Percentiles rank a stretch among this genome's conserved stretches.
Evolutionary conservation across 495 filamentous ascomycete species (phyloP).

Genomic region (Hypoxylon fuscum): DNA sequence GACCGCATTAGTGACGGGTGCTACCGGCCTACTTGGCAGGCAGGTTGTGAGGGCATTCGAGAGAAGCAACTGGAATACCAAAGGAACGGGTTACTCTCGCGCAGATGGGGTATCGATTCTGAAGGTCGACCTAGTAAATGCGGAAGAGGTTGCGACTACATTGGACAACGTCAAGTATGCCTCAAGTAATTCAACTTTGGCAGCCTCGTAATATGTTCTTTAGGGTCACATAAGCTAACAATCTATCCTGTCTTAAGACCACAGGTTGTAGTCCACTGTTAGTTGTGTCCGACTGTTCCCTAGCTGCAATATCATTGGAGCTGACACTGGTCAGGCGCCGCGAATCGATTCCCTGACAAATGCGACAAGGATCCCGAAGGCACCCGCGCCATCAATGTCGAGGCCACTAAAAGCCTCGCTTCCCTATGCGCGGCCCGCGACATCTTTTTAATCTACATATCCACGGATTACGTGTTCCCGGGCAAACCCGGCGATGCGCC

Average conservation of each 20-base stretch:
- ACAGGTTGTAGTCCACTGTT: conserved; percentile 85
- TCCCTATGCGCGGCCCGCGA: conserved; percentile 66
- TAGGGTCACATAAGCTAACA: conserved; percentile 6
- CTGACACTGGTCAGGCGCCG: conserved; percentile 68
- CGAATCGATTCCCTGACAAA: conserved; percentile 89
- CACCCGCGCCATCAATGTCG: conserved; percentile 78
- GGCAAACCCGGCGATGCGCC: conserved; percentile 85
- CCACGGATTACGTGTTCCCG: conserved; percentile 93
- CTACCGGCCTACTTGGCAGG: conserved; percentile 83
- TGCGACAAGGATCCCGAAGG: conserved; percentile 81
- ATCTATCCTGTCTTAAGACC: conserved; percentile 62
- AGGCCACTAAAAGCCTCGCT: conserved; percentile 73
- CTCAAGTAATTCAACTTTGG: background rate
- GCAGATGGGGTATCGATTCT: conserved; percentile 75
- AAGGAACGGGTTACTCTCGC: conserved; percentile 80
- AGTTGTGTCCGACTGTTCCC: conserved; percentile 30
- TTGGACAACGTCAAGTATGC: conserved; percentile 72
- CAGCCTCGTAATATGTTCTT: background rate
- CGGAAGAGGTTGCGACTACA: conserved; percentile 65
- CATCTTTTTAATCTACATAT: conserved; percentile 89
- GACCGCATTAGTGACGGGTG: conserved; percentile 83
- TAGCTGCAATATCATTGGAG: background rate
- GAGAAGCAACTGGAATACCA: conserved; percentile 72
- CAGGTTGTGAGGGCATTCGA: conserved; percentile 81
- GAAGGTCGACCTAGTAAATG: conserved; percentile 77